Percentiles rank a stretch among this genome's conserved stretches.
Conservation (phyloP, 179 eudicot species). For the Silene coronaria region DNA sequence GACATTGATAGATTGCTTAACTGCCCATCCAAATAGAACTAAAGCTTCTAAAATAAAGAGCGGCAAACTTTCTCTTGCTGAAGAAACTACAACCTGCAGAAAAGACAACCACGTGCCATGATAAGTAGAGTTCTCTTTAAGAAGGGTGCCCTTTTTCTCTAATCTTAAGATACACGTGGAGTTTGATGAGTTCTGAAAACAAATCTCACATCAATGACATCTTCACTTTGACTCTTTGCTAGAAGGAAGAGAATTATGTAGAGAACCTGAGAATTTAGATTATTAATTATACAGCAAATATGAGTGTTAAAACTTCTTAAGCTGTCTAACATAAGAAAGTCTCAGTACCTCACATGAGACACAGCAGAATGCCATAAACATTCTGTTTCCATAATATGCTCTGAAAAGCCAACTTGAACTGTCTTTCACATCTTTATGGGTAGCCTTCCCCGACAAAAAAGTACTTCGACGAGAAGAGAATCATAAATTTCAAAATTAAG, state of each 20-base stretch:
- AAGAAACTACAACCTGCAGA: conserved; percentile 50
- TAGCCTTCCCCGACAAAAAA: conserved; percentile 76
- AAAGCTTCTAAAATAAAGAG: conserved; percentile 45
- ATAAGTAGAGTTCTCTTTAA: not conserved
- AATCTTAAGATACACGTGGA: not conserved
- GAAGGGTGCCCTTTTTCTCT: not conserved
- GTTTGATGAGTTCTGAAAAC: not conserved
- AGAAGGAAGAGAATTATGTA: conserved; percentile 78
- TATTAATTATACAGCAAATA: not conserved
- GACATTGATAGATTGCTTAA: conserved; percentile 69
- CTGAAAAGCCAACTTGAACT: conserved; percentile 86
- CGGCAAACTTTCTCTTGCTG: conserved; percentile 44
- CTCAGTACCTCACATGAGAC: conserved; percentile 83
- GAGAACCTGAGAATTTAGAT: conserved; percentile 60
- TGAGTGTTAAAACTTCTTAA: not conserved
- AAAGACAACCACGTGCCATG: conserved; percentile 4
- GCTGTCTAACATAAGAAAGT: not conserved
- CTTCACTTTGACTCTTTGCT: conserved; percentile 59
- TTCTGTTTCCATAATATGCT: conserved; percentile 74
- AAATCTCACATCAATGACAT: conserved; percentile 47
- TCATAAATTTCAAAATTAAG: conserved; percentile 7
- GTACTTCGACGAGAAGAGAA: conserved; percentile 48
- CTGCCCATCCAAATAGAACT: conserved; percentile 70
- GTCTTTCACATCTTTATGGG: conserved; percentile 95
- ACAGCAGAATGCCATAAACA: conserved; percentile 89